phyloP scores from a whole-genome alignment of 2,329 filamentous ascomycete species.

The Calonectria pseudoreteaudii region DNA sequence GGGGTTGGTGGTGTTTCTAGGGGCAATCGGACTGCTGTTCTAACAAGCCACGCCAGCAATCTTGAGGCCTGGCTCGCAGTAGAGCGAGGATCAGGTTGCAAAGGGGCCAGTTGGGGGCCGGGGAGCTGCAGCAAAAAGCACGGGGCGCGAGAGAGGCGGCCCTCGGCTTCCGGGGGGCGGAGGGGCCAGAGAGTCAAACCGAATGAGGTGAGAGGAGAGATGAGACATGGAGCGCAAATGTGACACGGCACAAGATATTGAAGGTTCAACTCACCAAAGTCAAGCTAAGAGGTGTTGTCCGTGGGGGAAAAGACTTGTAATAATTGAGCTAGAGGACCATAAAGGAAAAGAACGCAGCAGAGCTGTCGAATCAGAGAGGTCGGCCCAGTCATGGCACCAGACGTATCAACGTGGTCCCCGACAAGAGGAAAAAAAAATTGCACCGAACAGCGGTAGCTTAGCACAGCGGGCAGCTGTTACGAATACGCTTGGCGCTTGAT shows the following conservation, averaged over 20 bases:
- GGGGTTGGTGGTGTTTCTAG: background rate
- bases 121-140: constrained; percentile 7
- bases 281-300: background rate
- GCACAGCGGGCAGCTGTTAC: constrained; percentile 10
- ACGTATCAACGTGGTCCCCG: constrained; percentile 42
- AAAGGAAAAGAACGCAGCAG: constrained; percentile 1
- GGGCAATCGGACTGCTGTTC: constrained; percentile 12
- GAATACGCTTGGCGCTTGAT: constrained; percentile 26
- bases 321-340: background rate
- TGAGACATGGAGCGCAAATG: constrained; percentile 1
- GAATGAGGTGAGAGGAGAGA: constrained; percentile 28
- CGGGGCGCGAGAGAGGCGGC: background rate
- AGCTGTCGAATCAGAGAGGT: background rate
- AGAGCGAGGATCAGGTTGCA: background rate
- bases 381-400: constrained; percentile 37
- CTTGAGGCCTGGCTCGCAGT: background rate
- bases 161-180: constrained; percentile 38
- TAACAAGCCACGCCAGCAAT: constrained; percentile 12
- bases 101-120: background rate
- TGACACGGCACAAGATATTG: constrained; percentile 15
- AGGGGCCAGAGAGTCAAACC: constrained; percentile 2
- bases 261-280: background rate
- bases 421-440: constrained; percentile 13
- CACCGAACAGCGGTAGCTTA: constrained; percentile 9
- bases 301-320: background rate